Evolutionary conservation across 192 early-diverging fungal species (phyloP), one percentile per base, ranked within the genome.

Genomic region (Backusella luteola): DNA sequence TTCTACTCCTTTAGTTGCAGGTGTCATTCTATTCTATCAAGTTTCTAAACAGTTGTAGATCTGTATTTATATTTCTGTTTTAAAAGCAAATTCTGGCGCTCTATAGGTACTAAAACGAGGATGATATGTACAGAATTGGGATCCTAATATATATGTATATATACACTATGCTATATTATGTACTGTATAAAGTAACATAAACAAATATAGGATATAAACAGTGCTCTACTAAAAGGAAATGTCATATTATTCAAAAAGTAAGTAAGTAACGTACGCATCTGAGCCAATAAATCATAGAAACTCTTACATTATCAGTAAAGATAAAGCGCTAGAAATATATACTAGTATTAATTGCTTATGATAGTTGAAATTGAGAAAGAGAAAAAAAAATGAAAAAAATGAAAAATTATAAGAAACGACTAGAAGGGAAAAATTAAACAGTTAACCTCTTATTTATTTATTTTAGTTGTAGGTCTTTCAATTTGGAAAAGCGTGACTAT

Each of bases 401-500:
- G 2, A 3, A 32, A 32, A 32, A 32, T 3, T 39, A 11, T 21
- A 63, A 29, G 56, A 63, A 63, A 63, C 26, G 56, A 63, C 23
- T 63, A 63, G 56, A 63, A 63, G 23, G 23, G 56, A 29, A 63
- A 63, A 63, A 63, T 63, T 63, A 63, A 26, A 63, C 23, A 26
- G 23, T 63, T 14, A 63, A 63, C 1, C 56, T 63, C 5, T 44
- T 44, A 49, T 63, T 63, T 53, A 53, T 53, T 53, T 63, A 63
- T 63, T 59, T 63, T 63, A n/a, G 56, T 29, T 29, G 56, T 23
- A 63, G 56, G 56, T 14, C 56, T 63, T 63, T 63, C 21, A 63
- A 63, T 63, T 63, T 63, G 56, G 8, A 63, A 29, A 26, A 63
- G 56, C 11, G 56, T 63, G 56, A 63, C 56, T 63, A 63, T 63